A percentile compares a stretch with the other conserved stretches of the same genome.
Evolutionary conservation across 2,329 filamentous ascomycete genomes (phyloP).

Genomic region (Amauroascus niger): DNA sequence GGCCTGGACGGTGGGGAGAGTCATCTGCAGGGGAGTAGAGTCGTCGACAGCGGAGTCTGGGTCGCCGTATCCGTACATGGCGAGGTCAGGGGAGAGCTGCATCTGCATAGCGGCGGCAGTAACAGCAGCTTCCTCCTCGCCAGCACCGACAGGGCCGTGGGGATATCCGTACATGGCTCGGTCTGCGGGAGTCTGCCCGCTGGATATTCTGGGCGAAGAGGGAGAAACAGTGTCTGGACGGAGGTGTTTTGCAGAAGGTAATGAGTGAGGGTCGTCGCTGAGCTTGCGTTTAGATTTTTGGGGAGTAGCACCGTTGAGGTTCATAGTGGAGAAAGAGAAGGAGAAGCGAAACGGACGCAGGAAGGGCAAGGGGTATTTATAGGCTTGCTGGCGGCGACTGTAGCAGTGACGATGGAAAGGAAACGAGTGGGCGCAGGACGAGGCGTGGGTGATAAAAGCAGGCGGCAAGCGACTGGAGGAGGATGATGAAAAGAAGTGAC

Average conservation of each 20-base stretch:
- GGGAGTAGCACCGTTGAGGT: slow-evolving; percentile 36
- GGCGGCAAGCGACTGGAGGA: slow-evolving; percentile 1
- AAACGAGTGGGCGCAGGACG: not conserved
- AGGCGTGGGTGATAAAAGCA: not conserved
- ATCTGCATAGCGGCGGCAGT: slow-evolving; percentile 28
- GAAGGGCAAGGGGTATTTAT: slow-evolving; percentile 5
- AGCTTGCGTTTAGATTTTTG: slow-evolving; percentile 44
- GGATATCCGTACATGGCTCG: slow-evolving; percentile 16
- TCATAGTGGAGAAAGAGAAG: slow-evolving; percentile 31
- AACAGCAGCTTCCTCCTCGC: slow-evolving; percentile 36
- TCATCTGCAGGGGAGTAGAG: slow-evolving; percentile 29
- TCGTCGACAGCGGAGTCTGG: slow-evolving; percentile 29
- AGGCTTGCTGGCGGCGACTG: not conserved
- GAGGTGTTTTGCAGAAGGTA: slow-evolving; percentile 48
- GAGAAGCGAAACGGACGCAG: not conserved
- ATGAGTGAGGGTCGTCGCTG: slow-evolving; percentile 39
- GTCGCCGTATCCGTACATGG: slow-evolving; percentile 21
- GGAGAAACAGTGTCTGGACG: slow-evolving; percentile 38
- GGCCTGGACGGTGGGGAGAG: slow-evolving; percentile 11
- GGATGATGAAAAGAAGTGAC: too few relatives aligned
- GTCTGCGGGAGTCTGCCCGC: slow-evolving; percentile 36
- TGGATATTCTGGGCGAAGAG: slow-evolving; percentile 30
- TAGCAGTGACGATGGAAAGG: not conserved
- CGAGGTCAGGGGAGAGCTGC: slow-evolving; percentile 32
- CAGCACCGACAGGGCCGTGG: slow-evolving; percentile 18